Conservation (phyloP, 2,329 filamentous ascomycete genomes). For the Nothopassalora personata region DNA sequence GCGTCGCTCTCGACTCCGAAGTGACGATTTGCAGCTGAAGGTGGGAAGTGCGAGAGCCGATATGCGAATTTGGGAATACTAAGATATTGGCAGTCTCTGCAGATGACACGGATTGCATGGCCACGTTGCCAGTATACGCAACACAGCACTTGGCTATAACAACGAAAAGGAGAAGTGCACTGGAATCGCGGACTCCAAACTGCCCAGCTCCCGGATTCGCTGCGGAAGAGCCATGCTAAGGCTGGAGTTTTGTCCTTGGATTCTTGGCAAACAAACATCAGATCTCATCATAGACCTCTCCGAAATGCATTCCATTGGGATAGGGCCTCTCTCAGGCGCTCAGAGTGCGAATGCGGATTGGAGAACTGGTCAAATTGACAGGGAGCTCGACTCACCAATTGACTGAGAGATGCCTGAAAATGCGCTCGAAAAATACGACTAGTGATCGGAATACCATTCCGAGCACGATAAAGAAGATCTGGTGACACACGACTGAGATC, state of each 20-base stretch:
- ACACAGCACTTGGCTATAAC: neutral
- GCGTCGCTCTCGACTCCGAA: neutral
- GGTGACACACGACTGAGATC: neutral
- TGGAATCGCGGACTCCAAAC: neutral
- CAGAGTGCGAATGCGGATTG: too few species aligned
- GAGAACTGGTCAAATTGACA: too few species aligned
- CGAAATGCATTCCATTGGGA: too few species aligned
- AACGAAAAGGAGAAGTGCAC: neutral
- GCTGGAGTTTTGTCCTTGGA: neutral
- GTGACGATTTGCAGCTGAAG: neutral
- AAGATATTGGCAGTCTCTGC: neutral
- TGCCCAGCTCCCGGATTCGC: neutral
- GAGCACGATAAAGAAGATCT: neutral
- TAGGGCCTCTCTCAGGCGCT: too few species aligned
- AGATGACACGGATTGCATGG: neutral
- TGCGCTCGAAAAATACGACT: too few species aligned
- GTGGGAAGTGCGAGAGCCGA: neutral
- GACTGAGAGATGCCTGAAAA: too few species aligned
- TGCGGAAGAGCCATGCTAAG: neutral
- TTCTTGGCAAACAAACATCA: neutral
- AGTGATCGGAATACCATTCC: too few species aligned
- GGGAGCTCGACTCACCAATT: too few species aligned
- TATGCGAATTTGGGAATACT: neutral
- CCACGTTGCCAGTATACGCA: neutral
- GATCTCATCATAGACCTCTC: neutral